Evolutionary conservation across 2,329 filamentous ascomycete genomes (phyloP).

Genomic region (Knufia petricola): DNA sequence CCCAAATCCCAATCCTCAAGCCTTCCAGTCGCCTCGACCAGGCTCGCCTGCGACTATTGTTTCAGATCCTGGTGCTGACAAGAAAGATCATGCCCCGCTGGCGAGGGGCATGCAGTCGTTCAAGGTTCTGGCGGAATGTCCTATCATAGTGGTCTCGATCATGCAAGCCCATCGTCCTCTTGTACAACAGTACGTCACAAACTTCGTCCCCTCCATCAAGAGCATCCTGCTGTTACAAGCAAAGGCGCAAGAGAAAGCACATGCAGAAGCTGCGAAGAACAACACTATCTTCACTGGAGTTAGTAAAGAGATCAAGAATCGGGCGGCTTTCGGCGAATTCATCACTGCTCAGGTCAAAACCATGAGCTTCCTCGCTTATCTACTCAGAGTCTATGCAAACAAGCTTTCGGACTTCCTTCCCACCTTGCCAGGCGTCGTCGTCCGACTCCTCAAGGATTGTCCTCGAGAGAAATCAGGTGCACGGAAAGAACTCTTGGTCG

Average conservation of each 20-base stretch:
- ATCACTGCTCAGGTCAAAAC: conserved; percentile 98
- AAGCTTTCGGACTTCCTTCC: conserved; percentile 82
- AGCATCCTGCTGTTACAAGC: conserved; percentile 79
- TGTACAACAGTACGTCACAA: conserved; percentile 75
- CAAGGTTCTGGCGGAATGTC: conserved; percentile 94
- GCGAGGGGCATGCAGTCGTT: conserved; percentile 97
- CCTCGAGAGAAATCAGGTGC: conserved; percentile 88
- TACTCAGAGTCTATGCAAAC: conserved; percentile 77
- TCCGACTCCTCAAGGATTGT: conserved; percentile 84
- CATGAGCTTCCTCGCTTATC: conserved; percentile 94
- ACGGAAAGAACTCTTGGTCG: conserved; percentile 88
- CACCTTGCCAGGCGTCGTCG: conserved; percentile 76
- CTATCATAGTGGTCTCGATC: conserved; percentile 96
- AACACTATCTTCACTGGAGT: conserved; percentile 85
- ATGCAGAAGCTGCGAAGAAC: conserved; percentile 69
- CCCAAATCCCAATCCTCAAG: conserved; percentile 46
- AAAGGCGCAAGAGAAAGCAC: conserved; percentile 84
- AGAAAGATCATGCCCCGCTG: conserved; percentile 70
- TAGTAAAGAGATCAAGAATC: conserved; percentile 84
- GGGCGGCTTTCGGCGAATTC: conserved; percentile 90
- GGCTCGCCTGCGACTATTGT: conserved; percentile 74
- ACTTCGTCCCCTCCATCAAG: conserved; percentile 91
- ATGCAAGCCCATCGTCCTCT: conserved; percentile 83
- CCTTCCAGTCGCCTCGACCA: conserved; percentile 78
- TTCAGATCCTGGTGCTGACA: conserved; percentile 71